phyloP scores from a whole-genome alignment of 2,329 filamentous ascomycete genomes.

The Orbilia brochopaga region DNA sequence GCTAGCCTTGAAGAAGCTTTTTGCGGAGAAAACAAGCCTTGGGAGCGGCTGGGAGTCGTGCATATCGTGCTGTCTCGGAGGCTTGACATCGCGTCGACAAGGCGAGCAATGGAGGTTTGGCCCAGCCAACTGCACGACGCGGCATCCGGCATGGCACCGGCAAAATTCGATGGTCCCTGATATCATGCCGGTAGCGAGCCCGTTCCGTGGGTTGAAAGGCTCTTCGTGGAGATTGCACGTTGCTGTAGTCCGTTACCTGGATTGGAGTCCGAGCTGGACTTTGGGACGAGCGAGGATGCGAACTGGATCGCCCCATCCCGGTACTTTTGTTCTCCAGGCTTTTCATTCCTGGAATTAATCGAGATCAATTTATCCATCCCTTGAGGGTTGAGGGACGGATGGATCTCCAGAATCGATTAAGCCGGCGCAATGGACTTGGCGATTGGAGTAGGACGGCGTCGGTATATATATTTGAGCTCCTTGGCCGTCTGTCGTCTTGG shows the following conservation, averaged over 20 bases:
- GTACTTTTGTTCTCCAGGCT: slow-evolving; percentile 29
- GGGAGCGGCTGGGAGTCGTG: slow-evolving; percentile 8
- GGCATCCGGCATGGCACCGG: slow-evolving; percentile 21
- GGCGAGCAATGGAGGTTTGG: slow-evolving; percentile 3
- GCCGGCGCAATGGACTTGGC: slow-evolving; percentile 18
- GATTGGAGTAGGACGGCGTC: not conserved
- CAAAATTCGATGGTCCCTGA: slow-evolving; percentile 33
- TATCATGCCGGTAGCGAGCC: slow-evolving; percentile 17
- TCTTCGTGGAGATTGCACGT: not conserved
- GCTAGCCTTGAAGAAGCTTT: slow-evolving; percentile 19
- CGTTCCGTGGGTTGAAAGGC: slow-evolving; percentile 23
- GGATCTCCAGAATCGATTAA: slow-evolving; percentile 16
- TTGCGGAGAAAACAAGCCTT: slow-evolving; percentile 39
- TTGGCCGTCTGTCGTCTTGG: slow-evolving; percentile 28
- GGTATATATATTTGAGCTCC: slow-evolving; percentile 38
- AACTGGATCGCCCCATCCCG: slow-evolving; percentile 8
- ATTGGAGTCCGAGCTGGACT: not conserved
- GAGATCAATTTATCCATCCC: slow-evolving; percentile 40
- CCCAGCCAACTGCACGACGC: not conserved
- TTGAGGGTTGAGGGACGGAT: slow-evolving; percentile 14
- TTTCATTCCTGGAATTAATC: slow-evolving; percentile 34
- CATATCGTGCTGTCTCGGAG: not conserved
- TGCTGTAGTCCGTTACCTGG: not conserved
- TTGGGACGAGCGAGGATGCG: not conserved
- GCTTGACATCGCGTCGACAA: not conserved